Base-by-base conservation (phyloP, 306 rosid genomes). In the Rubus parviflorus region DNA sequence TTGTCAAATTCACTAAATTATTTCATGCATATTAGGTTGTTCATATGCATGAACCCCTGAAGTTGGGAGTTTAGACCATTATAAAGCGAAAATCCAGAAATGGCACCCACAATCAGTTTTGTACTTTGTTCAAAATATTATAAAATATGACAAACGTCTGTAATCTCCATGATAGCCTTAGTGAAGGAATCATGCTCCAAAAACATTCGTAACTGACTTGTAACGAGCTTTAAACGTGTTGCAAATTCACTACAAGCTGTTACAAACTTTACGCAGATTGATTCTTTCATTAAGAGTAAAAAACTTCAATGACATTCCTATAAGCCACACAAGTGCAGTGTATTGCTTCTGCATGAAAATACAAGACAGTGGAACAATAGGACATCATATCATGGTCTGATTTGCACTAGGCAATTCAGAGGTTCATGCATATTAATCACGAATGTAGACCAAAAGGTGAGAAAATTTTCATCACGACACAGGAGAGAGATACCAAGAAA, bases 271-370 rank as follows among this genome's bases (percentile, higher is more conserved):
- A 49, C 48, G 11, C 48, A 45, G 19, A 13, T 49, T 11, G 1
- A 12, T 49, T 49, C 17, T 12, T 7, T 7, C 4, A 2, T 4
- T 11, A 11, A 13, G 8, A 4, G 9, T 1, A 0, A 11, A 14
- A 49, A 14, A 49, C 17, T 49, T 49, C 54, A 11, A 49, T 49
- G 48, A 30, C 48, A n/a, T n/a, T n/a, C n/a, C n/a, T n/a, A n/a
- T n/a, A 49, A 49, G 54, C 42, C 99, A 95, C 77, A 91, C 94
- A 37, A 92, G 84, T 53, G 97, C 97, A 82, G 92, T 92, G 83
- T 95, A 95, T 83, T 89, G 92, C 80, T 95, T 95, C 99, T 92
- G 85, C 83, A 81, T 14, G 48, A 72, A 78, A 77, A 75, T 70
- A 72, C 46, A 43, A 61, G 15, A 70, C 77, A 94, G 51, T 25